Base-by-base conservation (phyloP, 2,329 filamentous ascomycete genomes). In the Boeremia exigua region DNA sequence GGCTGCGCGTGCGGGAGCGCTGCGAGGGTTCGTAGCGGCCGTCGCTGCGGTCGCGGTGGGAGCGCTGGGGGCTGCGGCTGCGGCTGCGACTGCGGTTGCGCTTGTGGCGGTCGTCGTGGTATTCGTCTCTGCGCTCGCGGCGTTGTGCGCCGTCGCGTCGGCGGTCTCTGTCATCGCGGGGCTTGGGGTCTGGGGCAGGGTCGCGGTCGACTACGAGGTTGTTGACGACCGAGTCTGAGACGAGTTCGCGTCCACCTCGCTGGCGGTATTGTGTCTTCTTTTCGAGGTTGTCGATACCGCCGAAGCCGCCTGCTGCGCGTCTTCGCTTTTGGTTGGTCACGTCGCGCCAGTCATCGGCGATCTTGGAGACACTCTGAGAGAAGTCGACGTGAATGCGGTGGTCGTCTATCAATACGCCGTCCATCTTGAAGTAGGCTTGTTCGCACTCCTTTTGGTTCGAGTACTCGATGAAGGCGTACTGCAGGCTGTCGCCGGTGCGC, bases 381-480 rank as follows among this genome's bases (percentile, higher is more conserved):
- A 99, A 99, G 78, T 99, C 95, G 52, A 99, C 95, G 71, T 99
- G 95, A 61, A 99, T 99, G 37, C 95, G 88, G 62, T 96, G 91
- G 68, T 99, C 95, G 69, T 99, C 95, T 62, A 99, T 98, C 51
- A 99, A 80, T 1, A 98, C 94, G 2, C 89, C 92, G 75, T 99
- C 92, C 95, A 99, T 99, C 79, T 99, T 99, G 80, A 96, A 95
- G 71, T 97, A 99, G 2, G 95, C 95, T 48, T 91, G 87, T 77
- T 99, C 95, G 74, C 95, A 98, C 48, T 94, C 90, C 63, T 89
- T 86, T 77, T 97, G 95, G 51, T 96, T 90, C 55, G 94, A 91
- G 68, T 94, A 99, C 74, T 99, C 95, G 69, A 99, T 96, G 66
- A 99, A 99, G 1, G 95, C 92, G 72, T 99, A 99, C 74, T 99